These are phyloP conservation scores for Talaromyces sp. DNA, from an alignment of 2,329 filamentous ascomycete genomes.

Conservation along the genomic window DNA sequence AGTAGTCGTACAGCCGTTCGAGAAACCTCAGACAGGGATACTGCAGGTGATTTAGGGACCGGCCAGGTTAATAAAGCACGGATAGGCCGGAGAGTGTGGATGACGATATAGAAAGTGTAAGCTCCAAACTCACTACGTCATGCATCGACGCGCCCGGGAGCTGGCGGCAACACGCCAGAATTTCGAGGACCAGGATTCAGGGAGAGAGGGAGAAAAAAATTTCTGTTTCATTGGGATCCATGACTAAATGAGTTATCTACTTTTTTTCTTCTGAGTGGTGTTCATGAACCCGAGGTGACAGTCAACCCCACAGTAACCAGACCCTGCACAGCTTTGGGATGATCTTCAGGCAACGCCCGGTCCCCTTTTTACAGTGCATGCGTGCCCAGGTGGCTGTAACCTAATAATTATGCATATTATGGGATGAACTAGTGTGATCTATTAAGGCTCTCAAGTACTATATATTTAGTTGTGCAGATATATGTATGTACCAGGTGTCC, in stretches of 20 bases:
- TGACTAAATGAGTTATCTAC: not conserved
- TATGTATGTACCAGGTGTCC: too few species aligned
- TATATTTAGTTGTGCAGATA: too few species aligned
- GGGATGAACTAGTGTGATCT: too few species aligned
- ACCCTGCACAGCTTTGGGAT: too few species aligned
- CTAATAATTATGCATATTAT: too few species aligned
- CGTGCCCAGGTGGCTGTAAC: too few species aligned
- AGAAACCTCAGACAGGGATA: too few species aligned
- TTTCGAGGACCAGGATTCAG: not conserved
- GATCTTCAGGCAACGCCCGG: too few species aligned
- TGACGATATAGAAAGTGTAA: slow-evolving; percentile 32
- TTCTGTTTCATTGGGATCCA: not conserved
- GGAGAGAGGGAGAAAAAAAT: not conserved
- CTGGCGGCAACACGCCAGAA: slow-evolving; percentile 13
- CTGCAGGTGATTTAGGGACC: not conserved
- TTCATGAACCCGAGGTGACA: not conserved
- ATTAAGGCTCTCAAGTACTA: too few species aligned
- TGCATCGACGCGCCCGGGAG: slow-evolving; percentile 26
- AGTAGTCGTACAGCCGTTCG: slow-evolving; percentile 3
- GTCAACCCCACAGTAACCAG: not conserved
- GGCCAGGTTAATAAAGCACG: slow-evolving; percentile 30
- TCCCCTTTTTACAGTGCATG: too few species aligned
- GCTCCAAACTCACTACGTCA: slow-evolving; percentile 34
- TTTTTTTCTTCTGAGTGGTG: too few species aligned
- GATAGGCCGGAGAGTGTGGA: slow-evolving; percentile 34